Evolutionary conservation across 140 eudicot species (phyloP).

Genomic region (Bidens hawaiensis): DNA sequence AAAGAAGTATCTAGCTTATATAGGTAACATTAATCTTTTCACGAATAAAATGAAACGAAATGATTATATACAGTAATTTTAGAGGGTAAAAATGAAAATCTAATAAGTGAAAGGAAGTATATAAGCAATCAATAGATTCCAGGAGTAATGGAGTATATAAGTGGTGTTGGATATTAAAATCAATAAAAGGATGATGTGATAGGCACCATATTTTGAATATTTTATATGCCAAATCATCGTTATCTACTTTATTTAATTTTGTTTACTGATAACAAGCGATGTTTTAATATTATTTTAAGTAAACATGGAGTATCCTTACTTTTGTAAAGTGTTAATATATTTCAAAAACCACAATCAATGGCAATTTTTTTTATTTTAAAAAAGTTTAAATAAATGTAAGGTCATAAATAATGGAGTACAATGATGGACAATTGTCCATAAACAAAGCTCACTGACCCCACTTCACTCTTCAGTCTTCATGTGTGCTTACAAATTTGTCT

Average conservation of each 20-base stretch:
- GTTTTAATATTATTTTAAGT: not conserved
- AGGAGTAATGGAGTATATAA: slow-evolving; percentile 19
- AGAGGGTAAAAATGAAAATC: not conserved
- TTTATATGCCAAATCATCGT: slow-evolving; percentile 12
- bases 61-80: not conserved
- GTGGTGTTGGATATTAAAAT: slow-evolving; percentile 5
- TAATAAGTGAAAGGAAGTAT: slow-evolving; percentile 10
- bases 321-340: no score
- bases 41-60: not conserved
- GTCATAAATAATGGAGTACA: not conserved
- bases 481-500: not conserved
- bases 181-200: slow-evolving; percentile 18
- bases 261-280: not conserved
- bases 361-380: not conserved
- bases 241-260: not conserved
- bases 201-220: slow-evolving; percentile 9
- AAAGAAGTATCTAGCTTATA: not conserved
- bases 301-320: not conserved
- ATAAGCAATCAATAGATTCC: slow-evolving; percentile 23
- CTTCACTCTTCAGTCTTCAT: not conserved
- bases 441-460: not conserved
- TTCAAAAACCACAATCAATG: not conserved
- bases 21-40: not conserved
- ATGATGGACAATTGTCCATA: not conserved
- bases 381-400: not conserved